Evolutionary conservation across 192 early-diverging fungal species (phyloP), one percentile per base, ranked within the genome.

Genomic region (Rhizophlyctis rosea): DNA sequence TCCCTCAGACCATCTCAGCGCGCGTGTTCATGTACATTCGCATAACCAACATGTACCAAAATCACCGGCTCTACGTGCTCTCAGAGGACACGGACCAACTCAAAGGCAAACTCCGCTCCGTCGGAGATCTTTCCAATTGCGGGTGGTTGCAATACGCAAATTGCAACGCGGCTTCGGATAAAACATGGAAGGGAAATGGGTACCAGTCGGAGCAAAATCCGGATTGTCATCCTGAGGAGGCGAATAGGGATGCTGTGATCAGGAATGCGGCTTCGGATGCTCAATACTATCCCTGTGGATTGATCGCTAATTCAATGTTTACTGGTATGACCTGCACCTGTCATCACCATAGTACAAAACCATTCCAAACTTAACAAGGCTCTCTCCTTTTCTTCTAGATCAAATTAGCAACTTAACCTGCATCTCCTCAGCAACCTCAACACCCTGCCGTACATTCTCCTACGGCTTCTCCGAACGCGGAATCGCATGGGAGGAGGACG

Each of bases 41-140:
- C 56, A 84, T 99, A 56, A 94, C 93, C 34, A 95, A 96, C 74
- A 98, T 98, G 72, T 98, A 96, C 72, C 97, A 99, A 72, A 99
- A 99, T 78, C 94, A 99, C 65, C 85, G 97, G 36, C 85, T 87
- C 51, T 98, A 98, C 67, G 91, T 96, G 28, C 92, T 93, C 65
- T 90, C 87, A 71, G 84, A 91, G 62, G 87, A 90, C 67, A 73
- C 84, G 34, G 82, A 87, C 55, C 96, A 99, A 71, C 83, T 99
- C 2, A 57, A 57, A 11, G 61, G 54, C 59, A 61, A 51, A 47
- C 3, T 23, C 14, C 14, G 14, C 30, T 23, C 18, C 2, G 61
- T 55, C 29, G 49, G 27, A 32, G 61, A 69, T 39, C 56, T 70
- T 2, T 0, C 55, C 33, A 27, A 57, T 2, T 70, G 68, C 62